Conservation (phyloP, 1,284 basidiomycete genomes). For the Rhizoctonia solani region DNA sequence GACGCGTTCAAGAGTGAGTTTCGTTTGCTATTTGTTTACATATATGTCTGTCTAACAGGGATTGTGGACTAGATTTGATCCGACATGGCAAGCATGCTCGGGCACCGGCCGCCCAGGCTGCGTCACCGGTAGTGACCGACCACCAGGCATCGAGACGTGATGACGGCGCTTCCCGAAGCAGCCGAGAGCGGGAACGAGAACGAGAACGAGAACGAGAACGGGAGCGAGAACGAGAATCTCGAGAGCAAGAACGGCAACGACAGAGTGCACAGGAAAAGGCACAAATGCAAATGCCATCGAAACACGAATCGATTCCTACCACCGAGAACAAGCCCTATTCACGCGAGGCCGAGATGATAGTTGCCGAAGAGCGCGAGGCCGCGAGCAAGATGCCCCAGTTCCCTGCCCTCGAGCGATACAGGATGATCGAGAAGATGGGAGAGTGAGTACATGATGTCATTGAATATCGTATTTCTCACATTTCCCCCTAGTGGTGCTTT, state of each 20-base stretch:
- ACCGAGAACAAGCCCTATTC: constrained; percentile 31
- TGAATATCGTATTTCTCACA: constrained; percentile 32
- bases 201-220: background rate
- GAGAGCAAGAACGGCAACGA: constrained; percentile 23
- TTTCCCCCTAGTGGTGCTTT: constrained; percentile 79
- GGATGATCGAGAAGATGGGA: constrained; percentile 90
- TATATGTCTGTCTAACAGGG: background rate
- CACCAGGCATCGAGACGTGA: constrained; percentile 16
- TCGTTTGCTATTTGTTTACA: background rate
- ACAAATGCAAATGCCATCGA: constrained; percentile 13
- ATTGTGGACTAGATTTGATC: constrained; percentile 36
- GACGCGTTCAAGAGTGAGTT: constrained; percentile 40
- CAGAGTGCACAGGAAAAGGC: constrained; percentile 33
- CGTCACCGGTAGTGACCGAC: constrained; percentile 25
- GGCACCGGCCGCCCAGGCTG: constrained; percentile 29
- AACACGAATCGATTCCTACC: constrained; percentile 7
- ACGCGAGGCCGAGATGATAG: constrained; percentile 68
- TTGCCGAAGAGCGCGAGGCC: constrained; percentile 75
- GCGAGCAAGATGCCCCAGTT: constrained; percentile 80
- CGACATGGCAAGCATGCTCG: constrained; percentile 39
- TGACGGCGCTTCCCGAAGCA: background rate
- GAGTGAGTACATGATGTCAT: constrained; percentile 63
- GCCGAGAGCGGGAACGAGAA: background rate
- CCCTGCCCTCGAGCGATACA: constrained; percentile 83
- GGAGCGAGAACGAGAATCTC: constrained; percentile 2